These are phyloP conservation scores for Leishmania arabica DNA, from an alignment of 208 protist genomes.

Conservation along the genomic window DNA sequence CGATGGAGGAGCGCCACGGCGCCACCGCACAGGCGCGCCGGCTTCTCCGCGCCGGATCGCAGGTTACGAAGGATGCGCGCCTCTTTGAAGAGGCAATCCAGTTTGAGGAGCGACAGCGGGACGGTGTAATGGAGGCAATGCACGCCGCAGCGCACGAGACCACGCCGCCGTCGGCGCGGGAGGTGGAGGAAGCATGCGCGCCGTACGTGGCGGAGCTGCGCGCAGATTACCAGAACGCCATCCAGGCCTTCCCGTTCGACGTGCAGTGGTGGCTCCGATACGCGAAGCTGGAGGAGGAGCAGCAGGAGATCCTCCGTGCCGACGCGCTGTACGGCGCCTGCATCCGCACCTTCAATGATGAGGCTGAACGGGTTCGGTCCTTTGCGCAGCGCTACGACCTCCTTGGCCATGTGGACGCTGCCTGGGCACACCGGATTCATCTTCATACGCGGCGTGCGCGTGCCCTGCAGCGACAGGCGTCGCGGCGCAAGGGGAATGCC, in stretches of 20 bases:
- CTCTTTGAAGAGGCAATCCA: constrained; percentile 38
- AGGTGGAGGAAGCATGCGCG: constrained; percentile 19
- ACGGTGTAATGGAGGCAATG: constrained; percentile 6
- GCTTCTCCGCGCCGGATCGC: constrained; percentile 59
- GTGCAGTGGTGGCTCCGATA: constrained; percentile 69
- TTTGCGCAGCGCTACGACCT: constrained; percentile 76
- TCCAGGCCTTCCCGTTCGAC: constrained; percentile 65
- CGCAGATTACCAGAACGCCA: constrained; percentile 54
- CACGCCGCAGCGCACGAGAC: background rate
- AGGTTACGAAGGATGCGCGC: constrained; percentile 47
- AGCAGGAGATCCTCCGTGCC: constrained; percentile 51
- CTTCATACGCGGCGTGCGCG: constrained; percentile 42
- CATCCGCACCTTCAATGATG: constrained; percentile 52
- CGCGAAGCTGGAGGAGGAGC: constrained; percentile 77
- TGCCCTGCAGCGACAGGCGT: constrained; percentile 16
- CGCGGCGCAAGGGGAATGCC: constrained; percentile 3
- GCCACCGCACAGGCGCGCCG: constrained; percentile 51
- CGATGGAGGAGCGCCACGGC: constrained; percentile 68
- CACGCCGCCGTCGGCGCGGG: constrained; percentile 2
- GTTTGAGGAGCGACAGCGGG: constrained; percentile 47
- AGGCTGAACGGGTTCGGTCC: constrained; percentile 42
- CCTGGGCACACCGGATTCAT: constrained; percentile 70
- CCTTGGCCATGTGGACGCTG: constrained; percentile 61
- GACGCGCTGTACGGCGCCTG: constrained; percentile 61
- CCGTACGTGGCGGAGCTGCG: constrained; percentile 34